Conservation (phyloP, 1,284 basidiomycete species). For the Rhodotorula sp. region DNA sequence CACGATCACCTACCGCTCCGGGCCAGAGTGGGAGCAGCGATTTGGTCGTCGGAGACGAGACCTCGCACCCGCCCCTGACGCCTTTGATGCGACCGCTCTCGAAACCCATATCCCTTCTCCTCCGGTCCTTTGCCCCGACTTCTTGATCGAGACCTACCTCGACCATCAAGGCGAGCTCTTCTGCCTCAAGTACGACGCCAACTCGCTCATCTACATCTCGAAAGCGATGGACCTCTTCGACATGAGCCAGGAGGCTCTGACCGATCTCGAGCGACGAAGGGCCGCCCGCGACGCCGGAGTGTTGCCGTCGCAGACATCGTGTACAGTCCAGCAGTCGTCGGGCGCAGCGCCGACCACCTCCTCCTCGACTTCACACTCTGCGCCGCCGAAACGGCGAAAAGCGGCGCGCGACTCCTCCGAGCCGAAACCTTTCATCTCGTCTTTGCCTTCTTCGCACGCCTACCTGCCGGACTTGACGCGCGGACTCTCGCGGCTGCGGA, state of each 20-base stretch:
- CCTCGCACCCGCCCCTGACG: conserved; percentile 17
- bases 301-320: conserved; percentile 26
- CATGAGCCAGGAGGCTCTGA: conserved; percentile 77
- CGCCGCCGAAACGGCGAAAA: conserved; percentile 49
- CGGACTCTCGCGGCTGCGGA: conserved; percentile 72
- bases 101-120: conserved; percentile 38
- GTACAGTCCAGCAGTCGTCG: conserved; percentile 48
- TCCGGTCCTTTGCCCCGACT: conserved; percentile 82
- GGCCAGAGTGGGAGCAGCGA: conserved; percentile 97
- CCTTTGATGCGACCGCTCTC: conserved; percentile 14
- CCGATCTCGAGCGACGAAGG: conserved; percentile 56
- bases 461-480: conserved; percentile 77
- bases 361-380: not conserved
- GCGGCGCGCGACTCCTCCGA: conserved; percentile 3
- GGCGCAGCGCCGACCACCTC: conserved; percentile 47
- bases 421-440: conserved; percentile 52
- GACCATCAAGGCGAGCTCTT: conserved; percentile 89
- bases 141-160: conserved; percentile 96
- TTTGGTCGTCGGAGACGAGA: conserved; percentile 76
- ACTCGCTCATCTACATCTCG: conserved; percentile 95
- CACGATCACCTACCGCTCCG: conserved; percentile 97
- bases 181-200: conserved; percentile 98
- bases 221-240: conserved; percentile 99
- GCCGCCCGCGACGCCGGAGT: conserved; percentile 28
- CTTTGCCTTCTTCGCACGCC: conserved; percentile 57